Evolutionary conservation across 768 basidiomycete species (phyloP).

Genomic region (Pleurotus giganteus): DNA sequence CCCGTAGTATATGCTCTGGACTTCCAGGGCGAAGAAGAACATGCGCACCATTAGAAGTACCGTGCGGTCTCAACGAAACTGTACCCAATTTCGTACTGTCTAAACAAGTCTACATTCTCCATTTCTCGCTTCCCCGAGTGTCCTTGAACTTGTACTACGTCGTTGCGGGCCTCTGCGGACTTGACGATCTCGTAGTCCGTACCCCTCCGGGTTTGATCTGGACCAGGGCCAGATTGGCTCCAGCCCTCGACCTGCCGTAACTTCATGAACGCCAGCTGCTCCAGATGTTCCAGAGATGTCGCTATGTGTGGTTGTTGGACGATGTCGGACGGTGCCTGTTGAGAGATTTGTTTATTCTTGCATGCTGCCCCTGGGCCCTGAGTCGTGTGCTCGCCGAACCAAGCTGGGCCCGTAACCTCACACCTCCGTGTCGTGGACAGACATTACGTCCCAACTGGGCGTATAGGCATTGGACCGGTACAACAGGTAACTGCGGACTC

Average conservation of each 20-base stretch:
- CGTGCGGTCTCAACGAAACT: background rate
- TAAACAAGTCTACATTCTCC: background rate
- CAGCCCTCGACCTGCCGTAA: background rate
- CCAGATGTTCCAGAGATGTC: too few relatives aligned
- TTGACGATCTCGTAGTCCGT: background rate
- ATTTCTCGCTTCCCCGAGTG: background rate
- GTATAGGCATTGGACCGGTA: too few relatives aligned
- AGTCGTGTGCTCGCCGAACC: too few relatives aligned
- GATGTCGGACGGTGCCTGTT: too few relatives aligned
- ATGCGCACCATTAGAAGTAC: constrained; percentile 13
- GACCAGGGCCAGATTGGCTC: background rate
- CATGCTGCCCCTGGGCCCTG: too few relatives aligned
- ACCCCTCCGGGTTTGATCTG: background rate
- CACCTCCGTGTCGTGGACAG: too few relatives aligned
- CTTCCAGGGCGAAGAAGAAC: constrained; percentile 27
- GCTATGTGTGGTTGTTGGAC: too few relatives aligned
- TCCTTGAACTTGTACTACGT: background rate
- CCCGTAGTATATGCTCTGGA: constrained; percentile 82
- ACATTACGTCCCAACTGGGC: too few relatives aligned
- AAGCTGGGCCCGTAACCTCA: too few relatives aligned
- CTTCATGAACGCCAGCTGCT: too few relatives aligned
- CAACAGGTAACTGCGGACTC: too few relatives aligned
- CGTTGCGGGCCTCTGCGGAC: background rate
- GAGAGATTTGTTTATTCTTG: too few relatives aligned
- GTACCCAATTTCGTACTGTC: background rate